Conservation (phyloP, 75 land plant species). For the Gnetum montanum region DNA sequence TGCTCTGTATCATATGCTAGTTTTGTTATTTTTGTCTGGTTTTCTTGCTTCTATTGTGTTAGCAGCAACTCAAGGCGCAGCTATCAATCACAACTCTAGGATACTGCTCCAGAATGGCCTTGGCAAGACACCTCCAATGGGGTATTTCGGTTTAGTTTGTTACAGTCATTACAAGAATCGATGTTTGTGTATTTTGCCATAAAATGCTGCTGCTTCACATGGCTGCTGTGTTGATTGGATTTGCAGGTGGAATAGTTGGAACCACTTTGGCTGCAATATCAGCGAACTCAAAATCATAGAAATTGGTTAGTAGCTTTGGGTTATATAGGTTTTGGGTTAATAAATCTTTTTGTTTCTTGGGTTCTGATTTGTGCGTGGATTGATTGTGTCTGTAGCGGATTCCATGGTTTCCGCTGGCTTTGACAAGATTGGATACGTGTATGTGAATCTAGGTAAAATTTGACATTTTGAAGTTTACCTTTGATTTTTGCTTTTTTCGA, state of each 20-base stretch:
- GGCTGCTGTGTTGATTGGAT: too few relatives aligned
- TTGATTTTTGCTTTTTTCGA: not conserved
- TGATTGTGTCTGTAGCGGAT: not conserved
- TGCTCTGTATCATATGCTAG: too few relatives aligned
- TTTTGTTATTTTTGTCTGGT: too few relatives aligned
- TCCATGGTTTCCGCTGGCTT: constrained; percentile 5
- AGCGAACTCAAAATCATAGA: not conserved
- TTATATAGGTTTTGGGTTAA: not conserved
- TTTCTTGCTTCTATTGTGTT: too few relatives aligned
- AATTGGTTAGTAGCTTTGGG: constrained; percentile 5
- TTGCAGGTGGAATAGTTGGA: constrained; percentile 14
- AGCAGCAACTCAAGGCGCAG: too few relatives aligned
- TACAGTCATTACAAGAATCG: too few relatives aligned
- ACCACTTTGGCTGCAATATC: constrained; percentile 12
- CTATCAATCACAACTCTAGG: not conserved
- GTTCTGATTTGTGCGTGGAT: not conserved
- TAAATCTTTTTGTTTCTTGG: not conserved
- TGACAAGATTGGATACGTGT: constrained; percentile 5
- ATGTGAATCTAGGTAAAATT: constrained; percentile 7
- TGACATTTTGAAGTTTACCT: too few relatives aligned
- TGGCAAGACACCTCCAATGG: constrained; percentile 75
- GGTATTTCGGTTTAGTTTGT: constrained; percentile 14
- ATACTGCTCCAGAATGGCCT: constrained; percentile 48
- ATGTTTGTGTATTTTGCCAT: too few relatives aligned
- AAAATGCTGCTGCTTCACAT: too few relatives aligned